Evolutionary conservation across 148 eudicot species (phyloP).

Genomic region (Vaccinium macrocarpon): DNA sequence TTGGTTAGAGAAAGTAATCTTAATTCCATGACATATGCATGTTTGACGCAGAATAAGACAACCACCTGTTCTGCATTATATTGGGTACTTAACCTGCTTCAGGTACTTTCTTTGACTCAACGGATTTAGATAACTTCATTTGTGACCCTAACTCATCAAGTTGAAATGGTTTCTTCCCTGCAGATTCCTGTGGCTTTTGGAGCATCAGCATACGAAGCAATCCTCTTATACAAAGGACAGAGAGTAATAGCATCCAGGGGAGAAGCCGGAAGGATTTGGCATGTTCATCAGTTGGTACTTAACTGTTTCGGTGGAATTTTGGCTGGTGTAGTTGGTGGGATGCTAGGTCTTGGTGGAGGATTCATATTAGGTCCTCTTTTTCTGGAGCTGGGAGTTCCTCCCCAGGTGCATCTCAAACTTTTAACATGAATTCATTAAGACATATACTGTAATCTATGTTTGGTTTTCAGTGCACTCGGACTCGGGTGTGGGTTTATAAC

Average conservation of each 20-base stretch:
- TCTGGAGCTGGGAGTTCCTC: constrained; percentile 88
- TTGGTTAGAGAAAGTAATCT: neutral
- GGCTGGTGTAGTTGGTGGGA: constrained; percentile 90
- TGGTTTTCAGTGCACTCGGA: constrained; percentile 3
- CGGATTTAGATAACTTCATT: neutral
- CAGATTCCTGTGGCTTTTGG: constrained; percentile 81
- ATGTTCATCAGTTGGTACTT: constrained; percentile 48
- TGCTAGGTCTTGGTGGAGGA: constrained; percentile 95
- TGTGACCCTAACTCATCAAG: neutral
- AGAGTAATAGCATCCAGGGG: constrained; percentile 69
- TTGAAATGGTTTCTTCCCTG: neutral
- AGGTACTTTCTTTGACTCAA: constrained; percentile 44
- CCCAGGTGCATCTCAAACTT: constrained; percentile 58
- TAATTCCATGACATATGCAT: neutral
- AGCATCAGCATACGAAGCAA: constrained; percentile 64
- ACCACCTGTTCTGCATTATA: constrained; percentile 56
- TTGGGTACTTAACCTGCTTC: constrained; percentile 76
- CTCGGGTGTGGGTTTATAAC: neutral
- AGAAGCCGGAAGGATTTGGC: constrained; percentile 33
- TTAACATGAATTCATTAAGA: neutral
- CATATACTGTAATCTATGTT: neutral
- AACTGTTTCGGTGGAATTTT: constrained; percentile 54
- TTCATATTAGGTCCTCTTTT: constrained; percentile 86
- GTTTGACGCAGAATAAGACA: constrained; percentile 47
- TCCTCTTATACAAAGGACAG: constrained; percentile 63